Percentiles rank a stretch among this genome's conserved stretches.
Conservation (phyloP, 1,284 basidiomycete species). For the Leccinum griseonigrum region DNA sequence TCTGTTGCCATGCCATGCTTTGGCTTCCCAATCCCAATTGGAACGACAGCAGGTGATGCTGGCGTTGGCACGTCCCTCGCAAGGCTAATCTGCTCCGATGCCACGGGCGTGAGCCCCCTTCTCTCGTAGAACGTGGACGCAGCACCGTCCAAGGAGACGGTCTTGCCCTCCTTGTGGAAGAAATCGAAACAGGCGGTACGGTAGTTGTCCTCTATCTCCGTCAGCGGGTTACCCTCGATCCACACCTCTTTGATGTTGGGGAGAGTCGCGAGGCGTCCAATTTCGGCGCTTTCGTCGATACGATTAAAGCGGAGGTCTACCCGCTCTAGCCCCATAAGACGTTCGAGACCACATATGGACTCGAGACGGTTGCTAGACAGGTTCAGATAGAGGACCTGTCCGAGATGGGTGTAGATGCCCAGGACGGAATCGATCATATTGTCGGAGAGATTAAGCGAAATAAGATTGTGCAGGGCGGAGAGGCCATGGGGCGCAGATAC, state of each 20-base stretch:
- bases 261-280: conserved; percentile 80
- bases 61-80: conserved; percentile 48
- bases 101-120: conserved; percentile 50
- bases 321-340: conserved; percentile 77
- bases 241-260: conserved; percentile 78
- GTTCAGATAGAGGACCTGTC: conserved; percentile 74
- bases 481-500: conserved; percentile 82
- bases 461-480: conserved; percentile 70
- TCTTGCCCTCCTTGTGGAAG: conserved; percentile 80
- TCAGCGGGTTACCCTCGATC: conserved; percentile 79
- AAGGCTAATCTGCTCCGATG: conserved; percentile 51
- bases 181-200: conserved; percentile 77
- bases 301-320: conserved; percentile 86
- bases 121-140: conserved; percentile 77
- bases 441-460: conserved; percentile 86
- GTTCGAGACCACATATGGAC: conserved; percentile 90
- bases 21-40: conserved; percentile 42
- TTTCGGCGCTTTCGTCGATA: conserved; percentile 81
- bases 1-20: conserved; percentile 34
- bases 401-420: conserved; percentile 82
- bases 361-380: conserved; percentile 86
- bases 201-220: conserved; percentile 69
- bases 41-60: conserved; percentile 57
- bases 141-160: conserved; percentile 72
- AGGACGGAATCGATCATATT: conserved; percentile 97